Conservation (phyloP, 2,329 filamentous ascomycete species). For the Arthrobotrys entomopaga region DNA sequence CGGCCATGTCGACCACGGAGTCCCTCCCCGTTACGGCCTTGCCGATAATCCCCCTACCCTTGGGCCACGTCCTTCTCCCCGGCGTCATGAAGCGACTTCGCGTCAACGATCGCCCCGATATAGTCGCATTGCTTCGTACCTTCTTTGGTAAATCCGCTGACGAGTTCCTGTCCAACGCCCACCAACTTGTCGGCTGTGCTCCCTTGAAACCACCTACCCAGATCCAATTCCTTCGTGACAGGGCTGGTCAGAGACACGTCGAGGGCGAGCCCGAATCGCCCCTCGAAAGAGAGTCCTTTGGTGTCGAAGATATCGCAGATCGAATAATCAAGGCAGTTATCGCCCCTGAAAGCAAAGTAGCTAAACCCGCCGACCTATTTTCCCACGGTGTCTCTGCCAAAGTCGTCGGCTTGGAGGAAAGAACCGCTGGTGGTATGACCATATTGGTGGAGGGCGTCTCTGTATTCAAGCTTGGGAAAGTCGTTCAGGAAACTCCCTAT, state of each 20-base stretch:
- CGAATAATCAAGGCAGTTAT: slow-evolving; percentile 48
- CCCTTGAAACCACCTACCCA: slow-evolving; percentile 42
- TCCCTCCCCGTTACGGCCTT: slow-evolving; percentile 34
- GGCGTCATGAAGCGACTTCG: slow-evolving; percentile 43
- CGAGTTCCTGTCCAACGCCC: slow-evolving; percentile 47
- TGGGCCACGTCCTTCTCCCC: slow-evolving; percentile 43
- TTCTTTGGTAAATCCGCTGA: slow-evolving; percentile 43
- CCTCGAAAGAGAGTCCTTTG: slow-evolving; percentile 37
- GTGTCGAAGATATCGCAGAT: slow-evolving; percentile 45
- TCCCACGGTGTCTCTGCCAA: slow-evolving; percentile 82
- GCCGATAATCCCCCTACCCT: slow-evolving; percentile 45
- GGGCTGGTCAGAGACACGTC: slow-evolving; percentile 32
- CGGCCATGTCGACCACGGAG: slow-evolving; percentile 39
- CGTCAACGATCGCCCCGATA: slow-evolving; percentile 50
- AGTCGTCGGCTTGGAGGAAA: slow-evolving; percentile 76
- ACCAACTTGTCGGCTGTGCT: slow-evolving; percentile 38
- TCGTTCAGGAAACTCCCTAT: slow-evolving; percentile 81
- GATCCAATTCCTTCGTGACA: slow-evolving; percentile 42
- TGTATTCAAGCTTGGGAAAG: slow-evolving; percentile 77
- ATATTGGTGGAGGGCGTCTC: slow-evolving; percentile 86
- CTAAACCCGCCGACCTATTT: slow-evolving; percentile 73
- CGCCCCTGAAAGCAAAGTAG: slow-evolving; percentile 21
- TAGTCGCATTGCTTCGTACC: slow-evolving; percentile 32
- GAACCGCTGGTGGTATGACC: slow-evolving; percentile 73
- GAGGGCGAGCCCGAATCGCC: slow-evolving; percentile 41